A percentile compares a stretch with the other conserved stretches of the same genome.
Conservation (phyloP, 1,139 yeast genomes). For the Candida sojae region DNA sequence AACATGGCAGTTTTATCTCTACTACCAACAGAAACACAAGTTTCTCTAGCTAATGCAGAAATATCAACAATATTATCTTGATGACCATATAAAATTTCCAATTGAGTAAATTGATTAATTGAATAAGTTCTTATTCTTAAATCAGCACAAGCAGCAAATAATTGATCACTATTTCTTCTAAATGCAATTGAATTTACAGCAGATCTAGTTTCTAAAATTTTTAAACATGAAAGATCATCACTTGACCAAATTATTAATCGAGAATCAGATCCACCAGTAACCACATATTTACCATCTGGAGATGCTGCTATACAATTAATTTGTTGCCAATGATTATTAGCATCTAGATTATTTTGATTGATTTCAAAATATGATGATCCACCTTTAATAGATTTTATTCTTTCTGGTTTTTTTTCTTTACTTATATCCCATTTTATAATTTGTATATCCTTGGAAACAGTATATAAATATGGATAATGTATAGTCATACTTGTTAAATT, state of each 20-base stretch:
- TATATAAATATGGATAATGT: constrained; percentile 64
- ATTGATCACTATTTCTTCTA: constrained; percentile 78
- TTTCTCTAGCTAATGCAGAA: constrained; percentile 76
- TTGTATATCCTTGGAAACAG: constrained; percentile 81
- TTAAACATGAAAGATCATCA: constrained; percentile 71
- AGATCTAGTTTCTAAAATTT: constrained; percentile 77
- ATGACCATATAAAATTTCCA: constrained; percentile 92
- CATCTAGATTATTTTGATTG: constrained; percentile 38
- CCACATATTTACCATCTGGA: constrained; percentile 84
- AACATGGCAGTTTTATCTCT: constrained; percentile 93
- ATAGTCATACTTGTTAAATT: constrained; percentile 56
- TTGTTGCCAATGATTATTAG: constrained; percentile 73
- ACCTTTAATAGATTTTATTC: constrained; percentile 67
- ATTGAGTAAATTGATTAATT: constrained; percentile 81
- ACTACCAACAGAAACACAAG: constrained; percentile 94
- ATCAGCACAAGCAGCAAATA: constrained; percentile 93
- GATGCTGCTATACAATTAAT: constrained; percentile 80
- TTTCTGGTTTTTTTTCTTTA: constrained; percentile 51
- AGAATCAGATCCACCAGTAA: constrained; percentile 87
- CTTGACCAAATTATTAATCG: constrained; percentile 84
- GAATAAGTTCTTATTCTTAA: constrained; percentile 86
- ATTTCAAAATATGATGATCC: constrained; percentile 47
- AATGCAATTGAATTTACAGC: constrained; percentile 73
- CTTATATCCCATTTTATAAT: constrained; percentile 72
- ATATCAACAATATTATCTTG: constrained; percentile 87